phyloP scores from a whole-genome alignment of 1,284 basidiomycete species.

The Pascua sp. region DNA sequence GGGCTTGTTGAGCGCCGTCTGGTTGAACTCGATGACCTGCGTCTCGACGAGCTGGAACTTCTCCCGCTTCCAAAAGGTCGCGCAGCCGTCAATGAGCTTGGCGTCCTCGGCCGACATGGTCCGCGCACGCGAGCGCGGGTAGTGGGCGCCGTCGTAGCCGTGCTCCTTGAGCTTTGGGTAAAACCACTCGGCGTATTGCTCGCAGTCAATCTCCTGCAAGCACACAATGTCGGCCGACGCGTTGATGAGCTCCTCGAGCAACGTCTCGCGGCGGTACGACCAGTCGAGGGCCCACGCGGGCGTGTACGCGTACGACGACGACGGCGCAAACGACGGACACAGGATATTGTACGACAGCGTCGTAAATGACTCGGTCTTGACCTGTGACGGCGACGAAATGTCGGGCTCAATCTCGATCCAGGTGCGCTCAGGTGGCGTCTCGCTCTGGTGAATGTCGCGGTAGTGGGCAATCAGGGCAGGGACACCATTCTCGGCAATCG shows the following conservation, averaged over 20 bases:
- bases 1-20: constrained; percentile 84
- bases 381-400: constrained; percentile 58
- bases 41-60: constrained; percentile 94
- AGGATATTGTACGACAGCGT: constrained; percentile 93
- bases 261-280: constrained; percentile 89
- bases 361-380: constrained; percentile 63
- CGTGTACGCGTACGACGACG: constrained; percentile 91
- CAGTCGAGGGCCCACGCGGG: constrained; percentile 93
- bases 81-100: constrained; percentile 90
- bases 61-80: constrained; percentile 87
- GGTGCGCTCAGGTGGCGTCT: constrained; percentile 73
- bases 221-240: constrained; percentile 89
- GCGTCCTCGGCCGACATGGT: constrained; percentile 88
- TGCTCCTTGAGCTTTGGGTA: constrained; percentile 67
- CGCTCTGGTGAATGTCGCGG: constrained; percentile 59
- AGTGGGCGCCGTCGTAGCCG: constrained; percentile 89
- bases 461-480: constrained; percentile 79
- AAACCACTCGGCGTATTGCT: constrained; percentile 93
- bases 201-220: constrained; percentile 84
- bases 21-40: constrained; percentile 90
- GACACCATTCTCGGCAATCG: constrained; percentile 92
- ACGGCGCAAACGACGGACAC: constrained; percentile 86
- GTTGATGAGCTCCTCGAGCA: constrained; percentile 79
- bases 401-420: constrained; percentile 75
- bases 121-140: constrained; percentile 89